Evolutionary conservation across 176 grass and related monocot species (phyloP).

Genomic region (Pharus latifolius): DNA sequence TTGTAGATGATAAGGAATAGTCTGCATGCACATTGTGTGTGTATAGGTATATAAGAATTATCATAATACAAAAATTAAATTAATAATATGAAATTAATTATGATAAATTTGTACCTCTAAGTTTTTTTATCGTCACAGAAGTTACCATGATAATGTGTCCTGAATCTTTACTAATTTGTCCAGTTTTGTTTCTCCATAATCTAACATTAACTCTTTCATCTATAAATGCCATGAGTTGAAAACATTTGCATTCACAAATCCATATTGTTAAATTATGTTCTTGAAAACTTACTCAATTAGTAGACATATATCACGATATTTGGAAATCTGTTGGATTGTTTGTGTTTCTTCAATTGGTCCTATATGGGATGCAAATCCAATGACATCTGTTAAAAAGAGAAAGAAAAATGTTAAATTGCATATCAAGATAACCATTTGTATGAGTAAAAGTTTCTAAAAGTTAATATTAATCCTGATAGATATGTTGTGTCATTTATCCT

Average conservation of each 20-base stretch:
- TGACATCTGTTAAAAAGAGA: neutral
- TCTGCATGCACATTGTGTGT: too few relatives aligned
- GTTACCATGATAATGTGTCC: neutral
- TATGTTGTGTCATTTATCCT: too few relatives aligned
- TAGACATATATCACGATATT: too few relatives aligned
- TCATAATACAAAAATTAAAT: neutral
- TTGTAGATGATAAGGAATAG: neutral
- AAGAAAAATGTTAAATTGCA: too few relatives aligned
- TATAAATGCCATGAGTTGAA: neutral
- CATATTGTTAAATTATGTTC: too few relatives aligned
- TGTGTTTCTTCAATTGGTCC: neutral
- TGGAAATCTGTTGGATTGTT: neutral
- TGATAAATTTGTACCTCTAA: neutral
- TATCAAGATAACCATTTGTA: too few relatives aligned
- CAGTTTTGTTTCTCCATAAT: neutral
- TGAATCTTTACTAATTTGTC: neutral
- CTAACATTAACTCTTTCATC: neutral
- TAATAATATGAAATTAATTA: neutral
- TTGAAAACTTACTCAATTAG: too few relatives aligned
- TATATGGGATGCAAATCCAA: neutral
- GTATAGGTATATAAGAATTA: neutral
- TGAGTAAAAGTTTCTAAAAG: too few relatives aligned
- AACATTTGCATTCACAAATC: too few relatives aligned
- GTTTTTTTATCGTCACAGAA: conserved; percentile 1
- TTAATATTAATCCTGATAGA: too few relatives aligned